Conservation (phyloP, 2,329 filamentous ascomycete species). For the Venturia oleaginea region DNA sequence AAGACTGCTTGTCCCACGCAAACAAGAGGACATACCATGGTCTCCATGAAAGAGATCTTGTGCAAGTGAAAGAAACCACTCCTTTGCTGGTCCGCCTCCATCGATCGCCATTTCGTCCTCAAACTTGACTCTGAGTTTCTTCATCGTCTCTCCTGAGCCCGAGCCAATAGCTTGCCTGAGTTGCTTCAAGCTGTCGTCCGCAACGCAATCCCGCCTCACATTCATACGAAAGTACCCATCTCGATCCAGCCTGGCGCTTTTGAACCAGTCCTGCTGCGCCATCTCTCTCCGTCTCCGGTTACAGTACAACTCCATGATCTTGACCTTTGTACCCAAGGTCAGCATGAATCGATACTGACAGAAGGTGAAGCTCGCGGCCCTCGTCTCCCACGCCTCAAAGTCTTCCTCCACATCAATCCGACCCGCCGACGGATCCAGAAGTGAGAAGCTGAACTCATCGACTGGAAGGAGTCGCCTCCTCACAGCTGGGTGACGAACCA, state of each 20-base stretch:
- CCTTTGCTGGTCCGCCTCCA: constrained; percentile 79
- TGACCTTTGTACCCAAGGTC: constrained; percentile 86
- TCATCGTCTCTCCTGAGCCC: constrained; percentile 79
- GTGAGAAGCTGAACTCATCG: constrained; percentile 78
- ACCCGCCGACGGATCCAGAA: constrained; percentile 60
- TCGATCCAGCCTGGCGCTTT: constrained; percentile 72
- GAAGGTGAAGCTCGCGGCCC: constrained; percentile 67
- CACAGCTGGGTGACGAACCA: constrained; percentile 14
- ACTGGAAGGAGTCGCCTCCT: constrained; percentile 65
- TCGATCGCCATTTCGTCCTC: constrained; percentile 85
- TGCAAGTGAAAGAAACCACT: constrained; percentile 86
- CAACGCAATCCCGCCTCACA: constrained; percentile 74
- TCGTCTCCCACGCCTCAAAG: constrained; percentile 80
- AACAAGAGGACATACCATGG: constrained; percentile 53
- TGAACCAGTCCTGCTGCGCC: constrained; percentile 62
- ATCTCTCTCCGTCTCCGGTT: constrained; percentile 82
- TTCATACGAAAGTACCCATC: constrained; percentile 73
- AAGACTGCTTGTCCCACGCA: not conserved
- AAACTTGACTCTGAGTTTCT: constrained; percentile 77
- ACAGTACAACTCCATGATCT: constrained; percentile 80
- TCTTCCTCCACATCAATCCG: constrained; percentile 66
- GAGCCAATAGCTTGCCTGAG: constrained; percentile 80
- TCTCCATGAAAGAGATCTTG: constrained; percentile 86
- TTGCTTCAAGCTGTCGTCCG: constrained; percentile 76
- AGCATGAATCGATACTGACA: constrained; percentile 89